Evolutionary conservation across 371 early-diverging fungal genomes (phyloP).

Genomic region (Mortierella sp.): DNA sequence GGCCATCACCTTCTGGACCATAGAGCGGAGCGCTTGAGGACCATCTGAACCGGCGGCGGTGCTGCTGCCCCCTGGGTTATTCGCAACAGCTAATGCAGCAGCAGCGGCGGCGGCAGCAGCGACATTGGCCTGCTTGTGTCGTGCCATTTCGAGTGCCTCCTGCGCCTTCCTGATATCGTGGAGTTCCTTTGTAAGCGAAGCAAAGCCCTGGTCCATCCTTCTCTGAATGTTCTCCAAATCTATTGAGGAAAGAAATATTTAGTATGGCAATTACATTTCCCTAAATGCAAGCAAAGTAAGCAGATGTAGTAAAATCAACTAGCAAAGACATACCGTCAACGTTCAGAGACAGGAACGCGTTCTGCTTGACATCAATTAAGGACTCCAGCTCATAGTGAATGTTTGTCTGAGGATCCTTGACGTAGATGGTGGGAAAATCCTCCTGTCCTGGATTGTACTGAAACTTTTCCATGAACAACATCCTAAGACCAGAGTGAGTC

Average conservation of each 20-base stretch:
- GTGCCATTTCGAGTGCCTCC: slow-evolving; percentile 40
- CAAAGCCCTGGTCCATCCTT: slow-evolving; percentile 61
- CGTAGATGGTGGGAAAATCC: slow-evolving; percentile 78
- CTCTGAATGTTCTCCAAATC: slow-evolving; percentile 58
- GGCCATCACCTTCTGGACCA: slow-evolving; percentile 47
- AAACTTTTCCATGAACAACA: slow-evolving; percentile 75
- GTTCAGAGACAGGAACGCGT: slow-evolving; percentile 75
- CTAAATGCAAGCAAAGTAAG: neutral
- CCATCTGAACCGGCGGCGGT: slow-evolving; percentile 14
- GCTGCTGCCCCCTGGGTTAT: slow-evolving; percentile 9
- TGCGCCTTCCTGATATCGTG: slow-evolving; percentile 58
- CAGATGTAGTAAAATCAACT: neutral
- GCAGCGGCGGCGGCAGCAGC: slow-evolving; percentile 19
- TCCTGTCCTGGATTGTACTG: slow-evolving; percentile 73
- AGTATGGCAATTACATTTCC: neutral
- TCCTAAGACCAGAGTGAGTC: slow-evolving; percentile 71
- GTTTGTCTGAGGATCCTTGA: slow-evolving; percentile 70
- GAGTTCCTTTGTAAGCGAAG: slow-evolving; percentile 58
- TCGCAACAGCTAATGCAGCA: slow-evolving; percentile 10
- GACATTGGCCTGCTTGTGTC: slow-evolving; percentile 40
- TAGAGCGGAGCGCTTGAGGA: slow-evolving; percentile 44
- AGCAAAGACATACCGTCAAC: slow-evolving; percentile 65
- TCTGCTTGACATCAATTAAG: slow-evolving; percentile 71
- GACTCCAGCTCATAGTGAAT: slow-evolving; percentile 82
- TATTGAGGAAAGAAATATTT: slow-evolving; percentile 3